These are phyloP conservation scores for Vanderwaltozyma tropicalis DNA, from an alignment of 805 yeast genomes.

Conservation along the genomic window DNA sequence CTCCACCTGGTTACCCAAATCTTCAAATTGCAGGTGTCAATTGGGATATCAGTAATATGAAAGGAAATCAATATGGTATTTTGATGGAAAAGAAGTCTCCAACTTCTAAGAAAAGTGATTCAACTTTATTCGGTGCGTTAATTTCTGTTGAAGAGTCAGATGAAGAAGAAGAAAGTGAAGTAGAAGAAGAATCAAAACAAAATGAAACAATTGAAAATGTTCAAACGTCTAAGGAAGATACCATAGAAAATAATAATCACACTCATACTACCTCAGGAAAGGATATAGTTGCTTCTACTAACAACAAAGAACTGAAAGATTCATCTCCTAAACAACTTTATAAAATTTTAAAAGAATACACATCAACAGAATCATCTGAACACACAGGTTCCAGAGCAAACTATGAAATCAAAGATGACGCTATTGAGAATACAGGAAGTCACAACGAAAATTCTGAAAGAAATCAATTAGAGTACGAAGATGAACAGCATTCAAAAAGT, in stretches of 20 bases:
- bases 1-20: constrained; percentile 74
- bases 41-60: constrained; percentile 32
- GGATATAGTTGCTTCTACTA: no score
- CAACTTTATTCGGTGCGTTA: constrained; percentile 24
- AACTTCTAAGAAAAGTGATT: constrained; percentile 4
- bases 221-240: constrained; percentile 4
- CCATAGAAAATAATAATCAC: no score
- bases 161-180: neutral
- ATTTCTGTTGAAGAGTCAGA: constrained; percentile 22
- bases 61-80: constrained; percentile 27
- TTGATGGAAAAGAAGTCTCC: constrained; percentile 6
- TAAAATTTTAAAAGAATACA: constrained; percentile 13
- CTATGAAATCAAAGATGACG: neutral
- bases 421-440: neutral
- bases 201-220: neutral
- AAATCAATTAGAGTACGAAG: constrained; percentile 1
- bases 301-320: no score
- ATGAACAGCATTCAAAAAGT: constrained; percentile 9
- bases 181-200: no score
- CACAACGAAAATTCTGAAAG: no score
- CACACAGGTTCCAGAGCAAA: neutral
- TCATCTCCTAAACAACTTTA: no score
- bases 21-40: constrained; percentile 48
- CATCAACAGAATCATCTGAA: neutral
- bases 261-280: no score